Conservation (phyloP, 805 yeast genomes). For the Candida argentea region DNA sequence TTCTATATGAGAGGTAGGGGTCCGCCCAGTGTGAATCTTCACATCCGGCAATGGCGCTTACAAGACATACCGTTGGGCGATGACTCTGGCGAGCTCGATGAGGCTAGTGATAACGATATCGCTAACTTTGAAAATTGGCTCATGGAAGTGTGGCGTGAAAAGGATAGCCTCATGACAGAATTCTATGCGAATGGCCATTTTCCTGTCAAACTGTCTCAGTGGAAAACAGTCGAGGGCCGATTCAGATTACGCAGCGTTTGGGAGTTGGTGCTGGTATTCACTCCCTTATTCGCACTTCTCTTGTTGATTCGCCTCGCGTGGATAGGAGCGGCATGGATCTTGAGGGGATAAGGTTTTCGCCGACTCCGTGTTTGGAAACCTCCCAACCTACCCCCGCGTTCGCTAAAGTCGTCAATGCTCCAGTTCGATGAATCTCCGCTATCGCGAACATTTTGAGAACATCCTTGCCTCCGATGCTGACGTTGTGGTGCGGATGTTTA, state of each 20-base stretch:
- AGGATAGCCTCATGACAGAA: slow-evolving; percentile 60
- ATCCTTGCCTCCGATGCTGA: no score
- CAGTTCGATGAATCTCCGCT: no score
- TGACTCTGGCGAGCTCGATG: slow-evolving; percentile 31
- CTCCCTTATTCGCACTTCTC: slow-evolving; percentile 3
- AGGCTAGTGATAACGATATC: slow-evolving; percentile 31
- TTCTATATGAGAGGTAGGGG: slow-evolving; percentile 63
- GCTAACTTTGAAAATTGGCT: slow-evolving; percentile 67
- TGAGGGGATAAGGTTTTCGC: no score
- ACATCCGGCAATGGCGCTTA: slow-evolving; percentile 48
- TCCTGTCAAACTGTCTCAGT: slow-evolving; percentile 1
- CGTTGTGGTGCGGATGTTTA: no score
- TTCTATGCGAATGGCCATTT: slow-evolving; percentile 51
- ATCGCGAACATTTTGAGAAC: no score
- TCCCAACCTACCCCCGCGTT: no score
- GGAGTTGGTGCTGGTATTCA: slow-evolving; percentile 6
- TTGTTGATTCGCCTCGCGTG: slow-evolving; percentile 6
- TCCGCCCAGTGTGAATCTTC: slow-evolving; percentile 57
- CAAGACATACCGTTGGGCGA: slow-evolving; percentile 53
- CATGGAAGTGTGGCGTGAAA: slow-evolving; percentile 59
- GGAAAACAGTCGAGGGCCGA: slow-evolving; percentile 13
- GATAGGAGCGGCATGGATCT: no score
- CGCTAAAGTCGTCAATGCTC: no score
- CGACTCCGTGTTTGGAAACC: no score
- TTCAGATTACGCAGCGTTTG: slow-evolving; percentile 14